Evolutionary conservation across 169 alveolate genomes (phyloP), one percentile per base, ranked within the genome.

Genomic region (Plasmodium gonderi): DNA sequence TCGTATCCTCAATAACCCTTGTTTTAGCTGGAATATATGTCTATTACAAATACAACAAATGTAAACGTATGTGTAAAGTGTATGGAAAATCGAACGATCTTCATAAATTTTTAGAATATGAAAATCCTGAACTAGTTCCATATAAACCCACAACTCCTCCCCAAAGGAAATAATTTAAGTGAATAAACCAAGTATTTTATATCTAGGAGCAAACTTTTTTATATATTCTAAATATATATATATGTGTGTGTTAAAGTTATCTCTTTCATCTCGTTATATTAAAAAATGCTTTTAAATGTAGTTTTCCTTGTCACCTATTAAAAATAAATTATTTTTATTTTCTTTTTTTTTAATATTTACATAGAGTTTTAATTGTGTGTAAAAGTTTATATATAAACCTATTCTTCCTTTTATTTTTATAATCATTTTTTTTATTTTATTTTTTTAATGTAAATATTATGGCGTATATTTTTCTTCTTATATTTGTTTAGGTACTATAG

Each of bases 1-100:
- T 74, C 23, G 8, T 33, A 74, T 74, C 80, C 7, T 33, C 54
- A 1, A 9, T 74, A 29, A 9, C 26, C 0, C 1, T 38, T 74
- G 65, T 1, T 74, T 14, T 74, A 74, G 26, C 80, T 6, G 3
- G 12, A 17, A 33, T 33, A 17, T 74, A 74, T 47, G 80, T 74
- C n/a, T 38, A 12, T 42, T n/a, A 1, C 26, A 74, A 74, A 26
- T 40, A 74, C 40, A 74, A 3, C 26, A 74, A 74, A 74, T 74
- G 80, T 42, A 74, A 33, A 74, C 65, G 31, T 36, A 33, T 74
- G 80, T n/a, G 20, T 47, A 74, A 74, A 74, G 60, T 38, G 14
- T 38, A 74, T 42, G 33, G 80, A 38, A 74, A 74, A 74, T 38
- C 20, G 8, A 74, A 74, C 49, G 54, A 74, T 74, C 42, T 74